Evolutionary conservation across 1,139 yeast species (phyloP), one percentile per base, ranked within the genome.

Genomic region (Geotrichum fermentans): DNA sequence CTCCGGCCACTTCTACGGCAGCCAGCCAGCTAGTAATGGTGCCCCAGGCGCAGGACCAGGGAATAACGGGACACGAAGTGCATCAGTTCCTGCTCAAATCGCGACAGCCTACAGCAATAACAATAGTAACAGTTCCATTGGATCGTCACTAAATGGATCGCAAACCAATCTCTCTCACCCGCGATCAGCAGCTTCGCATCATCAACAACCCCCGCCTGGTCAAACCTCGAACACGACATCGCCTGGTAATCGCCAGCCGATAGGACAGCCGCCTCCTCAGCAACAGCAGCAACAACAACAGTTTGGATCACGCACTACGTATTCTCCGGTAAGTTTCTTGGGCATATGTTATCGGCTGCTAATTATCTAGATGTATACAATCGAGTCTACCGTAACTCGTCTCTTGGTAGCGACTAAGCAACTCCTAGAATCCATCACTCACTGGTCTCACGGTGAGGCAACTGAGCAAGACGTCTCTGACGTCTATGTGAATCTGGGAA

Each of bases 401-500:
- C 73, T 90, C 21, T 73, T 94, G 46, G 92, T 90, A 29, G 86
- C 96, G 1, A 90, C 97, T 0, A 90, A 90, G 60, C 92, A 87
- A 54, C 72, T 94, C 14, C 72, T 92, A 14, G 96, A 87, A 59
- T 78, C 89, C 32, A 71, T 94, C 49, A 88, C 95, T 0, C 89
- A 81, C 55, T 94, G 99, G 99, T 92, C 98, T 1, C 76, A 81
- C 52, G 80, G 78, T 26, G 77, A 78, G 32, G 90, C 88, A 2
- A 77, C 83, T 34, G 97, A 90, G 50, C 80, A 80, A 52, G 88
- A 79, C 56, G 97, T 94, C 2, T 87, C 96, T 2, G 90, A 89
- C 63, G 86, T 92, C 4, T 94, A 89, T 64, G 98, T 94, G 13
- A 83, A 81, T 56, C 74, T 94, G 34, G 98, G 98, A 0, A 92